Conservation (phyloP, 352 stramenopile genomes). For the Phytophthora ohioensis region DNA sequence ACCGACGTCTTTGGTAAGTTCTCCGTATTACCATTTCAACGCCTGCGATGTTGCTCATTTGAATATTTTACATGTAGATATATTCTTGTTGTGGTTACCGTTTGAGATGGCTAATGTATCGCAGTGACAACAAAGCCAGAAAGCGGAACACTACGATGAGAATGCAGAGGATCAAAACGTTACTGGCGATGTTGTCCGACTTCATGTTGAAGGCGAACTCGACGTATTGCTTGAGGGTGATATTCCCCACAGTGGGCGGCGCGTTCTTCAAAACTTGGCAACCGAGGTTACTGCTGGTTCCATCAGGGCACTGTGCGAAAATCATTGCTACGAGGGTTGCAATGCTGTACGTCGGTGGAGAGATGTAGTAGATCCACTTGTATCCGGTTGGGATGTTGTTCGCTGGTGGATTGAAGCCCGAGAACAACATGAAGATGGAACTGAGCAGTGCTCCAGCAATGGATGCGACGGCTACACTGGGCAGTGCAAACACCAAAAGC, state of each 20-base stretch:
- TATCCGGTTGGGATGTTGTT: conserved; percentile 54
- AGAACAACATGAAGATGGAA: conserved; percentile 70
- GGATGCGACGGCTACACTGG: conserved; percentile 53
- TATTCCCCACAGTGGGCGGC: conserved; percentile 36
- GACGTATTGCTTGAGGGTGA: conserved; percentile 56
- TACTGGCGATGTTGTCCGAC: conserved; percentile 38
- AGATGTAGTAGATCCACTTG: conserved; percentile 71
- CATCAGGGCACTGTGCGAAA: conserved; percentile 48
- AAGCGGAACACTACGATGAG: conserved; percentile 62
- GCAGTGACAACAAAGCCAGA: conserved; percentile 53
- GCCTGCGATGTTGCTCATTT: too few species aligned
- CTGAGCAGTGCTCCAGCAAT: conserved; percentile 57
- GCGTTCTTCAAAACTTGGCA: conserved; percentile 42
- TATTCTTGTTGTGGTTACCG: conserved; percentile 1
- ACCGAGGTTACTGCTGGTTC: conserved; percentile 23
- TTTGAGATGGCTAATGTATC: conserved; percentile 67
- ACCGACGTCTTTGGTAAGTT: too few species aligned
- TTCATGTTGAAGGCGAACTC: conserved; percentile 51
- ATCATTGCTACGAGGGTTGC: conserved; percentile 46
- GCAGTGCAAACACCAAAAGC: conserved; percentile 55
- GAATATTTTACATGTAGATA: conserved; percentile 14
- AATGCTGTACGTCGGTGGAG: conserved; percentile 58
- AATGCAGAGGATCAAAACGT: conserved; percentile 41
- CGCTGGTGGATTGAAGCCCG: conserved; percentile 57
- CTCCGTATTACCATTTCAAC: too few species aligned